A percentile compares a stretch with the other conserved stretches of the same genome.
These are phyloP conservation scores for Megacollybia marginata DNA, from an alignment of 768 basidiomycete genomes.

Conservation along the genomic window DNA sequence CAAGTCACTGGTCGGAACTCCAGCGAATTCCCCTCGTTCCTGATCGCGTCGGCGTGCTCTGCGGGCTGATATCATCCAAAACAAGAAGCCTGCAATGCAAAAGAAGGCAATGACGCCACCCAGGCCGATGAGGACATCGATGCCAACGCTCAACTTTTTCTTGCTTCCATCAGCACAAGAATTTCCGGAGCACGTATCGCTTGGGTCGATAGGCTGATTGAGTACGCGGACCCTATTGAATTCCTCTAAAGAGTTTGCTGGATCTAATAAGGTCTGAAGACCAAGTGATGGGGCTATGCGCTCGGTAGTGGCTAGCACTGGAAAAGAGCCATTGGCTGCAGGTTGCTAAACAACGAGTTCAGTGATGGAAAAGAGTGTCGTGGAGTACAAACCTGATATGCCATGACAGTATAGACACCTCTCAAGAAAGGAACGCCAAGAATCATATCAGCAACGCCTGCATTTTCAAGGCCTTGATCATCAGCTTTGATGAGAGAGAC, in stretches of 20 bases:
- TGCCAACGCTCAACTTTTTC: slow-evolving; percentile 43
- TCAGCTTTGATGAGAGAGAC: slow-evolving; percentile 61
- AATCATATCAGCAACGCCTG: slow-evolving; percentile 53
- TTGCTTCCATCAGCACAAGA: slow-evolving; percentile 16
- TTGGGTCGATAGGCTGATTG: slow-evolving; percentile 41
- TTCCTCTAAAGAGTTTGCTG: slow-evolving; percentile 51
- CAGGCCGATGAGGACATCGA: slow-evolving; percentile 56
- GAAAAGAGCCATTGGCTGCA: slow-evolving; percentile 7
- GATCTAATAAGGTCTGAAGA: slow-evolving; percentile 57
- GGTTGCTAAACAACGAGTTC: slow-evolving; percentile 5
- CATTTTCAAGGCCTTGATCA: slow-evolving; percentile 26
- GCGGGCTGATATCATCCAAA: slow-evolving; percentile 43
- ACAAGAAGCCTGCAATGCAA: slow-evolving; percentile 38
- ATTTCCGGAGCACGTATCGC: slow-evolving; percentile 1
- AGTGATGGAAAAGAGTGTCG: slow-evolving; percentile 26
- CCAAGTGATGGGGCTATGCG: slow-evolving; percentile 41
- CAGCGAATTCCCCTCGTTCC: slow-evolving; percentile 1
- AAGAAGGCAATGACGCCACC: slow-evolving; percentile 51
- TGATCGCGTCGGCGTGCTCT: slow-evolving; percentile 16
- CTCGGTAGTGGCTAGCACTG: background rate
- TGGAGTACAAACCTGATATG: slow-evolving; percentile 40
- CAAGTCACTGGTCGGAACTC: background rate
- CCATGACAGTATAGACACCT: slow-evolving; percentile 72
- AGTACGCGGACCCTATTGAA: slow-evolving; percentile 65
- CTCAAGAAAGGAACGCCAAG: slow-evolving; percentile 74